These are phyloP conservation scores for Diaporthe destruens DNA, from an alignment of 2,329 filamentous ascomycete species.

Conservation along the genomic window DNA sequence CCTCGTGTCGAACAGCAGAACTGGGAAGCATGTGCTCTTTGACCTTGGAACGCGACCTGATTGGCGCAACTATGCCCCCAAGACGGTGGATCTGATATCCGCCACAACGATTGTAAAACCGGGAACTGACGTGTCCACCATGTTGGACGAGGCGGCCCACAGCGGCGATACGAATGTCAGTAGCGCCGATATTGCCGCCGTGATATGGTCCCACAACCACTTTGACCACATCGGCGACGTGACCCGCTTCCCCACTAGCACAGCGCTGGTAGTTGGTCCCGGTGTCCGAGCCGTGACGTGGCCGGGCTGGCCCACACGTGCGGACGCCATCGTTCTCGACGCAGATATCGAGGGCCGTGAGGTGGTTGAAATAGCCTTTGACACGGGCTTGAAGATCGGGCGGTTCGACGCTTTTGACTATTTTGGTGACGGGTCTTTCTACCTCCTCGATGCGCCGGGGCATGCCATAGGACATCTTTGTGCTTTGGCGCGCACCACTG, in stretches of 20 bases:
- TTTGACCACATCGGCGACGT: slow-evolving; percentile 65
- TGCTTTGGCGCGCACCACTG: slow-evolving; percentile 26
- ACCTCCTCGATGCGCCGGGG: slow-evolving; percentile 45
- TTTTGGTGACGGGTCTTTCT: slow-evolving; percentile 46
- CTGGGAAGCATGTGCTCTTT: slow-evolving; percentile 47
- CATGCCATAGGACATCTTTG: slow-evolving; percentile 44
- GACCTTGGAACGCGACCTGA: slow-evolving; percentile 57
- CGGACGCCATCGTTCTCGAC: slow-evolving; percentile 47
- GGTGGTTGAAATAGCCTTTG: slow-evolving; percentile 43
- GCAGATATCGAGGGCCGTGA: slow-evolving; percentile 43
- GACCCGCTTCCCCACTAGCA: slow-evolving; percentile 55
- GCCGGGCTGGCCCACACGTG: slow-evolving; percentile 58
- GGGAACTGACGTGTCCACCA: slow-evolving; percentile 56
- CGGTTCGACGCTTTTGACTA: slow-evolving; percentile 44
- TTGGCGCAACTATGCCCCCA: slow-evolving; percentile 53
- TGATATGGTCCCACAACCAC: slow-evolving; percentile 53
- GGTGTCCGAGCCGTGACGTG: slow-evolving; percentile 57
- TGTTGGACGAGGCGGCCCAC: slow-evolving; percentile 53
- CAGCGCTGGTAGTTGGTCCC: slow-evolving; percentile 61
- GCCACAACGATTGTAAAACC: slow-evolving; percentile 44
- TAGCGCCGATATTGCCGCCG: slow-evolving; percentile 39
- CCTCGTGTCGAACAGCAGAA: slow-evolving; percentile 16
- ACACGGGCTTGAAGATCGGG: slow-evolving; percentile 47
- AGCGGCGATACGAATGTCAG: not conserved
- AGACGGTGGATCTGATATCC: slow-evolving; percentile 49